Conservation (phyloP, 192 early-diverging fungal genomes). For the Thoreauomyces humboldtii region DNA sequence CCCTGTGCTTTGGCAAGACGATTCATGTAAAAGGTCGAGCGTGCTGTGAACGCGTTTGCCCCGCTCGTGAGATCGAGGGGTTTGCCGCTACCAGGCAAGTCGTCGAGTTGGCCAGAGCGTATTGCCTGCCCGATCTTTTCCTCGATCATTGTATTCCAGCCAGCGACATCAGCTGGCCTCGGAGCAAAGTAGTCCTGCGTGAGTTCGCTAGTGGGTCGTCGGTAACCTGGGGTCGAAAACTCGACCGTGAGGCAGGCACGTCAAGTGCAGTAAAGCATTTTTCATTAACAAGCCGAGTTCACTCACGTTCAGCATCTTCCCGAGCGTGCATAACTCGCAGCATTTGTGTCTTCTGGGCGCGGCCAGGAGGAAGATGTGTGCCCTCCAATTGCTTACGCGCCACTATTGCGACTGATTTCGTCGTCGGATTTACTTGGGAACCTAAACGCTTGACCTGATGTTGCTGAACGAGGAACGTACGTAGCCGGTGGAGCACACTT, state of each 20-base stretch:
- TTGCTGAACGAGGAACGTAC: too few species aligned
- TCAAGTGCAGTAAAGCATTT: not conserved
- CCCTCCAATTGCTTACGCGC: too few species aligned
- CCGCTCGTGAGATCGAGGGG: conserved; percentile 29
- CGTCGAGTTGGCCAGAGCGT: conserved; percentile 38
- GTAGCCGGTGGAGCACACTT: too few species aligned
- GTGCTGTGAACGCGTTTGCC: conserved; percentile 36
- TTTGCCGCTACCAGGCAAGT: conserved; percentile 35
- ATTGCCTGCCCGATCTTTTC: conserved; percentile 36
- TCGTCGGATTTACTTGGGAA: too few species aligned
- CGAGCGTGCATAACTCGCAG: not conserved
- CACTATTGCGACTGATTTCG: too few species aligned
- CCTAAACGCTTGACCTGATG: too few species aligned
- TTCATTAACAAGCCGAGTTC: not conserved
- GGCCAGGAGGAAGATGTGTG: too few species aligned
- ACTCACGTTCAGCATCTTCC: not conserved
- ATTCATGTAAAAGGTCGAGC: conserved; percentile 38
- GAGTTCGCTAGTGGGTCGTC: conserved; percentile 34
- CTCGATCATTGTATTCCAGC: conserved; percentile 33
- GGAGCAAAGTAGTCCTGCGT: conserved; percentile 38
- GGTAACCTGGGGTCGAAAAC: conserved; percentile 33
- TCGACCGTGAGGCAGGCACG: too few species aligned
- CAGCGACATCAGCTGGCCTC: conserved; percentile 27
- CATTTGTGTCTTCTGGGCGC: too few species aligned
- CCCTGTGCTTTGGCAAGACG: conserved; percentile 41